Evolutionary conservation across 805 yeast genomes (phyloP).

Genomic region (Pichia eremophila): DNA sequence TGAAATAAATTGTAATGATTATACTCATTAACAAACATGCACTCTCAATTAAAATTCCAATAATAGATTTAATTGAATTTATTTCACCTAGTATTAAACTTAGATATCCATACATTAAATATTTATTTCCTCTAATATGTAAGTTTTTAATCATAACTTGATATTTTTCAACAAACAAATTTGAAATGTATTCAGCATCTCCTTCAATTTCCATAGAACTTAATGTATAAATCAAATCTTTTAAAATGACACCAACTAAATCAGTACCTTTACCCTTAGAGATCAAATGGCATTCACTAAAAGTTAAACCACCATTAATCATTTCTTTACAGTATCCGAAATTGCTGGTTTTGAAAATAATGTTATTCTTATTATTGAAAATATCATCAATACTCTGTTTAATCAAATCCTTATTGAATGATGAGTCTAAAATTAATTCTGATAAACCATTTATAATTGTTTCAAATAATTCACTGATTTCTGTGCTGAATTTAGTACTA

Average conservation of each 20-base stretch:
- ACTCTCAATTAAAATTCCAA: neutral
- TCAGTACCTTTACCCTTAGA: constrained; percentile 22
- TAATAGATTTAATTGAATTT: neutral
- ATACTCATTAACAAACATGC: neutral
- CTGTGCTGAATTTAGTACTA: neutral
- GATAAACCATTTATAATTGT: constrained; percentile 1
- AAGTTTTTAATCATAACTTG: constrained; percentile 2
- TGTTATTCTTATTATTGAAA: constrained; percentile 32
- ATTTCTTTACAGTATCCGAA: constrained; percentile 39
- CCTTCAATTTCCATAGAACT: constrained; percentile 19
- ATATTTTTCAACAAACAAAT: constrained; percentile 33
- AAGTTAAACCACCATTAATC: neutral
- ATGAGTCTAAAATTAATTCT: constrained; percentile 32
- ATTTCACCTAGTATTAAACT: constrained; percentile 1
- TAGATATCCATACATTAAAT: neutral
- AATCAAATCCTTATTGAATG: constrained; percentile 27
- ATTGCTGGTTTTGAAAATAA: constrained; percentile 34
- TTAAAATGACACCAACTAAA: constrained; percentile 35
- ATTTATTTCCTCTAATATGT: neutral
- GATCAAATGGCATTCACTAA: constrained; percentile 4
- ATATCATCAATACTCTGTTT: constrained; percentile 23
- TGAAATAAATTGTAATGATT: constrained; percentile 1
- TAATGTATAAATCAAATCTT: constrained; percentile 42
- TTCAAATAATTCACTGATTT: neutral
- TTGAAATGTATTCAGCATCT: constrained; percentile 31